Evolutionary conservation across 768 basidiomycete species (phyloP).

Genomic region (Boletus fagicola): DNA sequence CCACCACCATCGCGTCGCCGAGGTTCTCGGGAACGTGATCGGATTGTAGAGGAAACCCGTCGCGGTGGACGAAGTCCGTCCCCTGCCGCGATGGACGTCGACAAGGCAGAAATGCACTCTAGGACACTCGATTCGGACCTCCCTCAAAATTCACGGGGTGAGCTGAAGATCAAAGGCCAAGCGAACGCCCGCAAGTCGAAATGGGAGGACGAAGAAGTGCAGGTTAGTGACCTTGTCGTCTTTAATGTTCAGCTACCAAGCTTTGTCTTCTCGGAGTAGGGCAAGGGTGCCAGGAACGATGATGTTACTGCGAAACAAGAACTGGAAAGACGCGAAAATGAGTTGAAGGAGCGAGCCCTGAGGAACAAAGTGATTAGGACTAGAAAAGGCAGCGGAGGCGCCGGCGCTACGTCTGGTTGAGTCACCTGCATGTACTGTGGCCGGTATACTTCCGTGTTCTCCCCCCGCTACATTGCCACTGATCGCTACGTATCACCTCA

Average conservation of each 20-base stretch:
- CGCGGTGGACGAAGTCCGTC: conserved; percentile 30
- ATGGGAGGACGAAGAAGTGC: conserved; percentile 46
- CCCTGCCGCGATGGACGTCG: conserved; percentile 23
- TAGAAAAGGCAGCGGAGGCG: conserved; percentile 47
- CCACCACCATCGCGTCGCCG: conserved; percentile 33
- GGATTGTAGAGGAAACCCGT: conserved; percentile 16
- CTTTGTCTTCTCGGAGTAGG: conserved; percentile 21
- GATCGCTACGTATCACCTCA: conserved; percentile 23
- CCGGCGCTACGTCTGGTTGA: conserved; percentile 22
- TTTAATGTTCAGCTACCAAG: conserved; percentile 6
- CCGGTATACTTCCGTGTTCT: conserved; percentile 24
- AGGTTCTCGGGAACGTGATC: conserved; percentile 28
- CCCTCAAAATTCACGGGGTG: conserved; percentile 38
- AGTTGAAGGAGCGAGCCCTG: conserved; percentile 77
- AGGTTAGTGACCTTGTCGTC: conserved; percentile 17
- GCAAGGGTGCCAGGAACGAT: conserved; percentile 4
- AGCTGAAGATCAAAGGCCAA: conserved; percentile 77
- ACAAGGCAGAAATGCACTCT: conserved; percentile 20
- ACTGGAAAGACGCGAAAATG: conserved; percentile 69
- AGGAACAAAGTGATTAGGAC: conserved; percentile 81
- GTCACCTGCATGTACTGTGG: conserved; percentile 4
- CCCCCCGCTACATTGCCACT: conserved; percentile 15
- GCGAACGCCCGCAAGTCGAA: conserved; percentile 54
- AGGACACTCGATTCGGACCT: conserved; percentile 31
- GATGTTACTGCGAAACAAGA: conserved; percentile 37